These are phyloP conservation scores for Ogataea nakhonphanomensis DNA, from an alignment of 805 yeast genomes.

Conservation along the genomic window DNA sequence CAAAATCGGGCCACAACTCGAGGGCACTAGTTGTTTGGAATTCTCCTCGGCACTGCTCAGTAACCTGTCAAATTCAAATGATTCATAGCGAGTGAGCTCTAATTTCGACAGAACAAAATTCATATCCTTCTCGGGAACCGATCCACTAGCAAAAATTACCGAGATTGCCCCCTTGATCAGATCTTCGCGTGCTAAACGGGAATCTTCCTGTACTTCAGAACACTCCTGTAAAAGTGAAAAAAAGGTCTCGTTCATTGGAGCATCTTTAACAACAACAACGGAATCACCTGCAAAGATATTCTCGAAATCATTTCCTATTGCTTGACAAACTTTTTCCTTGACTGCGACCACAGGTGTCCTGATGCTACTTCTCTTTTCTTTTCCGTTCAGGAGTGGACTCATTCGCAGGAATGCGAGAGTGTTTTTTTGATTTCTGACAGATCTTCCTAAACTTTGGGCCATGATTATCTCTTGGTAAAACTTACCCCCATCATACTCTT, in stretches of 20 bases:
- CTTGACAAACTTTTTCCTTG: neutral
- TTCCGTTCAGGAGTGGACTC: conserved; percentile 6
- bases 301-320: conserved; percentile 1
- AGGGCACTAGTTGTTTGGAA: conserved; percentile 17
- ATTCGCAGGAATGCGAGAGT: conserved; percentile 4
- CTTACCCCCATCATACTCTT: conserved; percentile 9
- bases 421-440: neutral
- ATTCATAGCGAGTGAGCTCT: conserved; percentile 26
- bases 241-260: neutral
- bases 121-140: conserved; percentile 7
- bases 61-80: conserved; percentile 26
- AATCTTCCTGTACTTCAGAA: neutral
- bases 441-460: neutral
- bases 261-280: conserved; percentile 1
- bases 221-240: neutral
- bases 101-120: conserved; percentile 15
- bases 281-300: conserved; percentile 5
- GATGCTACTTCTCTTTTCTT: neutral
- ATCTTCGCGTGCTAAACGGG: conserved; percentile 3
- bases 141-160: conserved; percentile 2
- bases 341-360: neutral
- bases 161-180: conserved; percentile 1
- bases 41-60: conserved; percentile 21
- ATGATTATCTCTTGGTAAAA: conserved; percentile 4
- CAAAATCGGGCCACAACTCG: neutral